Evolutionary conservation across 805 yeast genomes (phyloP).

Genomic region (Candida gorgasii): DNA sequence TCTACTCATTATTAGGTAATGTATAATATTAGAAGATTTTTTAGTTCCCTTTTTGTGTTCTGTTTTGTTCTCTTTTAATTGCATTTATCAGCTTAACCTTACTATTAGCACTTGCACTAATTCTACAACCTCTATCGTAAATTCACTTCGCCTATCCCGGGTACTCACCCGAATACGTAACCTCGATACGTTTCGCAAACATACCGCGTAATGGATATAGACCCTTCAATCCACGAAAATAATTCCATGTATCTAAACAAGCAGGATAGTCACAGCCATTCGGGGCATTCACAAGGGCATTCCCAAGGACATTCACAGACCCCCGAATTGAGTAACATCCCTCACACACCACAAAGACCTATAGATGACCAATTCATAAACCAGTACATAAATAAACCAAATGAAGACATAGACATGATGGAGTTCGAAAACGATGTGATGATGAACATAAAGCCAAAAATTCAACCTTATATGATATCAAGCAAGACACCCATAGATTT

Average conservation of each 20-base stretch:
- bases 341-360: background rate
- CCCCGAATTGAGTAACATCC: background rate
- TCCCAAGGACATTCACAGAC: background rate
- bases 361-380: conserved; percentile 2
- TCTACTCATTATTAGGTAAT: conserved; percentile 43
- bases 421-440: background rate
- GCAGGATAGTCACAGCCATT: no score
- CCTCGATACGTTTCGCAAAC: no score
- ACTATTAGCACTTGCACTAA: no score
- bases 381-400: background rate
- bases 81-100: no score
- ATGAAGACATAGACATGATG: conserved; percentile 5
- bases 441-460: background rate
- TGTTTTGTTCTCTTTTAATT: no score
- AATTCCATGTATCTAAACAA: background rate
- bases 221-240: background rate
- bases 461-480: background rate
- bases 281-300: no score
- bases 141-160: no score
- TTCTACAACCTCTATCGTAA: no score
- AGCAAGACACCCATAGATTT: conserved; percentile 1
- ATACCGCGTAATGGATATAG: conserved; percentile 4
- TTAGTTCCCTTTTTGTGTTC: no score
- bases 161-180: no score
- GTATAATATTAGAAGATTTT: no score